Conservation (phyloP, 345 rosid genomes). For the Schrenkiella parvula region DNA sequence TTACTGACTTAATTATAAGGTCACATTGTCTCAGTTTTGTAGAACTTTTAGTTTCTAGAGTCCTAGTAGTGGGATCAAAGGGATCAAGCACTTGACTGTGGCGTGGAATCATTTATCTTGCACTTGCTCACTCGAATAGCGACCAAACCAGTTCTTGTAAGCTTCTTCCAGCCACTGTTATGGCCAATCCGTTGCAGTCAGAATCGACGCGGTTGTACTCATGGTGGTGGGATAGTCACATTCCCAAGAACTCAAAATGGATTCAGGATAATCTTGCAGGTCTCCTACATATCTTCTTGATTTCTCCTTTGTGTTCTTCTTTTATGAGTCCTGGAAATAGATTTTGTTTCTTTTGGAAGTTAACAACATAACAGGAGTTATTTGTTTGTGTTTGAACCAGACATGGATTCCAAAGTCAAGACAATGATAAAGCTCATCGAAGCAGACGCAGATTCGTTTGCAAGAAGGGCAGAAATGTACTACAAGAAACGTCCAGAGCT, state of each 20-base stretch:
- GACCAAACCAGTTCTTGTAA: not conserved
- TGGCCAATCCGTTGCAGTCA: slow-evolving; percentile 50
- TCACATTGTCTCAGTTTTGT: slow-evolving; percentile 17
- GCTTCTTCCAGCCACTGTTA: slow-evolving; percentile 38
- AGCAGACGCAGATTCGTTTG: slow-evolving; percentile 99
- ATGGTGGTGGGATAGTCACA: slow-evolving; percentile 99
- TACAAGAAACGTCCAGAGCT: slow-evolving; percentile 99
- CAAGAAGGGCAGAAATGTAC: slow-evolving; percentile 98
- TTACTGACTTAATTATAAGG: not conserved
- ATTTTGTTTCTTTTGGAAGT: too few species aligned
- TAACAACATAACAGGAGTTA: not conserved
- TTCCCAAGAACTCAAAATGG: slow-evolving; percentile 98
- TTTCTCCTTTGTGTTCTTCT: not conserved
- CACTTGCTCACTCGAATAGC: not conserved
- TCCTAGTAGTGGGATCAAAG: not conserved
- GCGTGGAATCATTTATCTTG: not conserved
- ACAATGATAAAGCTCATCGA: slow-evolving; percentile 97
- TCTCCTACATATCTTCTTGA: not conserved
- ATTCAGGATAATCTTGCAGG: slow-evolving; percentile 76
- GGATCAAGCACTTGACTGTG: not conserved
- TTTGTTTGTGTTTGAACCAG: slow-evolving; percentile 33
- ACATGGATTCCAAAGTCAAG: slow-evolving; percentile 91
- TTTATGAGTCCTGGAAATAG: not conserved
- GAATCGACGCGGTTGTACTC: slow-evolving; percentile 73
- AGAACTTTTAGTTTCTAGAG: not conserved